A percentile compares a stretch with the other conserved stretches of the same genome.
Conservation (phyloP, 805 yeast genomes). For the Saccharomyces kudriavzevii region DNA sequence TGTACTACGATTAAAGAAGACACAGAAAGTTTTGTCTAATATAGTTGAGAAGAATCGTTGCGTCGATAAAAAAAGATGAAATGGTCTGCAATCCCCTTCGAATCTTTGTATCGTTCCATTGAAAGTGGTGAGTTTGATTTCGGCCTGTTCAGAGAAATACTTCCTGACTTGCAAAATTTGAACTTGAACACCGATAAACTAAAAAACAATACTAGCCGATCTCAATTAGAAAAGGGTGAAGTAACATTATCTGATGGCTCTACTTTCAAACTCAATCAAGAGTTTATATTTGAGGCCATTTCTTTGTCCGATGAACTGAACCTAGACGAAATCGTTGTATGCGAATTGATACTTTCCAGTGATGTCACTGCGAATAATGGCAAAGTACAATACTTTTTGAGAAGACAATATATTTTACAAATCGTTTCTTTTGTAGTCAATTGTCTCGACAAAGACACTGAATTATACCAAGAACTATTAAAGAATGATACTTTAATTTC, state of each 20-base stretch:
- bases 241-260: slow-evolving; percentile 42
- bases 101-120: slow-evolving; percentile 41
- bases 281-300: slow-evolving; percentile 54
- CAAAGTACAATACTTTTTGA: slow-evolving; percentile 53
- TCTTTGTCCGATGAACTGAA: slow-evolving; percentile 56
- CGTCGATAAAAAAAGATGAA: slow-evolving; percentile 10
- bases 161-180: slow-evolving; percentile 39
- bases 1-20: no score
- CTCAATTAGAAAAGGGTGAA: slow-evolving; percentile 38
- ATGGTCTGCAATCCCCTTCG: slow-evolving; percentile 31
- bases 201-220: slow-evolving; percentile 42
- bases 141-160: slow-evolving; percentile 28
- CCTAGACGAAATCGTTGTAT: slow-evolving; percentile 69
- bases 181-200: slow-evolving; percentile 33
- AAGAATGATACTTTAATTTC: slow-evolving; percentile 28
- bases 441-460: slow-evolving; percentile 12
- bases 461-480: slow-evolving; percentile 11
- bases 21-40: background rate
- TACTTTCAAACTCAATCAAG: slow-evolving; percentile 49
- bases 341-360: slow-evolving; percentile 50
- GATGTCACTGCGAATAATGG: slow-evolving; percentile 47
- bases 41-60: background rate
- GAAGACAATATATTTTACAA: slow-evolving; percentile 69
- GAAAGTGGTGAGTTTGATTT: slow-evolving; percentile 22
- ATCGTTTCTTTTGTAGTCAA: slow-evolving; percentile 40